These are phyloP conservation scores for Malassezia globosa DNA, from an alignment of 1,284 basidiomycete genomes.

Conservation along the genomic window DNA sequence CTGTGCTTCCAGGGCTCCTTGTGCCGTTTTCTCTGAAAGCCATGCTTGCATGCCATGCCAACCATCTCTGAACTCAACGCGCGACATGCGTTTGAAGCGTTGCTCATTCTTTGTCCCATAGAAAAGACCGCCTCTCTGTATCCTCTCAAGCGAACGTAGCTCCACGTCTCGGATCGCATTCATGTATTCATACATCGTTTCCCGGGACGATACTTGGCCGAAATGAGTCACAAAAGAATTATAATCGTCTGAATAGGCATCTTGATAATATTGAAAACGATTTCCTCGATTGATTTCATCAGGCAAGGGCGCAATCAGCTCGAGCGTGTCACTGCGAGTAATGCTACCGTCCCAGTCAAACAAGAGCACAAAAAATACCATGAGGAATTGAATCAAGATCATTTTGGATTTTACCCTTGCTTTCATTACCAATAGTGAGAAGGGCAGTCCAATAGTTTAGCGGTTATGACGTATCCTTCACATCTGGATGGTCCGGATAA, in stretches of 20 bases:
- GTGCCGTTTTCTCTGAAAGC: constrained; percentile 4
- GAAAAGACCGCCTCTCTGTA: constrained; percentile 30
- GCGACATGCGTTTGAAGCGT: constrained; percentile 10
- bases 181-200: constrained; percentile 21
- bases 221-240: constrained; percentile 4
- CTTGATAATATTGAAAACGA: constrained; percentile 24
- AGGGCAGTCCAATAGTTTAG: constrained; percentile 20
- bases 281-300: neutral
- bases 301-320: constrained; percentile 27
- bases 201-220: constrained; percentile 10
- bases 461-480: constrained; percentile 22
- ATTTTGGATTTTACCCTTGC: too few species aligned
- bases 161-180: constrained; percentile 25
- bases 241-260: constrained; percentile 27
- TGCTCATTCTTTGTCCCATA: constrained; percentile 8
- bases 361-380: constrained; percentile 24
- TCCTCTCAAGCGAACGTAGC: constrained; percentile 17
- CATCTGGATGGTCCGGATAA: constrained; percentile 13
- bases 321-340: constrained; percentile 34
- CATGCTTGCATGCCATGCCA: constrained; percentile 21
- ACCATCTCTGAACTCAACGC: constrained; percentile 20
- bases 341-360: constrained; percentile 46
- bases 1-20: constrained; percentile 7
- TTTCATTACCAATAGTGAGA: too few species aligned
- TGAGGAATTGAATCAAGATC: too few species aligned